Percentiles rank a stretch among this genome's conserved stretches.
Conservation (phyloP, 2,329 filamentous ascomycete species). For the Colletotrichum godetiae region DNA sequence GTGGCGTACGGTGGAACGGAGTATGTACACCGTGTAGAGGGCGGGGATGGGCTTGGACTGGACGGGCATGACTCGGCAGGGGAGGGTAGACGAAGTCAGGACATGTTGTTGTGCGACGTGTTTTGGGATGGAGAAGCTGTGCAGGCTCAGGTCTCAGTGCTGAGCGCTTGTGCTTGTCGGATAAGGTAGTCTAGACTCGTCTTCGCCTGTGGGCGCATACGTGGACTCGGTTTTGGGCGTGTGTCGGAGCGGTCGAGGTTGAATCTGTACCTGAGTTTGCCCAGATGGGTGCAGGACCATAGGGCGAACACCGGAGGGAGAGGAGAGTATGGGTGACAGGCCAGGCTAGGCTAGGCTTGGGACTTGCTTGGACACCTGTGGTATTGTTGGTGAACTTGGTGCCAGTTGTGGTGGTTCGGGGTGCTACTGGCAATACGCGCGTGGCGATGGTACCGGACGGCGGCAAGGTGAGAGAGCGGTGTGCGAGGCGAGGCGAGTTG, state of each 20-base stretch:
- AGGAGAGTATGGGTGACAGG: not conserved
- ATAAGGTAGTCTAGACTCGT: constrained; percentile 22
- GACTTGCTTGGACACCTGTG: not conserved
- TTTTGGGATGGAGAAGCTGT: constrained; percentile 18
- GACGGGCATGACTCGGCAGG: constrained; percentile 50
- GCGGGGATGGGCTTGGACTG: constrained; percentile 76
- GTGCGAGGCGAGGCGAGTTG: not conserved
- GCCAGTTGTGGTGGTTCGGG: not conserved
- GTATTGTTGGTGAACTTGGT: not conserved
- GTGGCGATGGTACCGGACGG: not conserved
- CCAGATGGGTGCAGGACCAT: not conserved
- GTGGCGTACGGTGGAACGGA: constrained; percentile 82
- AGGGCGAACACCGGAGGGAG: not conserved
- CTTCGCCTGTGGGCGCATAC: constrained; percentile 11
- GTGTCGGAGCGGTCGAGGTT: constrained; percentile 23
- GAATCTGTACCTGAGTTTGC: not conserved
- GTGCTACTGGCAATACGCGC: not conserved
- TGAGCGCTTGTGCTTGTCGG: not conserved
- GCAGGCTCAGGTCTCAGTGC: not conserved
- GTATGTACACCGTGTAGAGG: constrained; percentile 92
- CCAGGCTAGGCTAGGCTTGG: not conserved
- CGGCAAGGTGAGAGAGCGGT: constrained; percentile 18
- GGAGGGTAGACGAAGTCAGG: constrained; percentile 26
- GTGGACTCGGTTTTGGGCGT: constrained; percentile 32
- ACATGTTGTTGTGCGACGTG: constrained; percentile 33